Percentiles rank a stretch among this genome's conserved stretches.
Evolutionary conservation across 2,329 filamentous ascomycete genomes (phyloP).

Genomic region (Remersonia thermophila): DNA sequence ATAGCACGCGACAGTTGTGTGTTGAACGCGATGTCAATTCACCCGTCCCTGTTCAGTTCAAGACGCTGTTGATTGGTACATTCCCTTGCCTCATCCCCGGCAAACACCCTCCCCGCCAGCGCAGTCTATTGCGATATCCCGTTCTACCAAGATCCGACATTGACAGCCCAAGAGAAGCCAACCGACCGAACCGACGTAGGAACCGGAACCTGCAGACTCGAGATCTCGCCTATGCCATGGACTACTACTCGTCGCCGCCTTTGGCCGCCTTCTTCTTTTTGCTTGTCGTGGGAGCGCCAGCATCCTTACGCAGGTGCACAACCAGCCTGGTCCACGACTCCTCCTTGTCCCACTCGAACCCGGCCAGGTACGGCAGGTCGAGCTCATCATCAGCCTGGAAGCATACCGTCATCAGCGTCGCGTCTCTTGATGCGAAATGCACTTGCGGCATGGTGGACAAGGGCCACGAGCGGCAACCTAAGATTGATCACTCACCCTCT

Average conservation of each 20-base stretch:
- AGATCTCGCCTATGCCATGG: conserved; percentile 1
- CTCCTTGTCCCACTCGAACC: conserved; percentile 94
- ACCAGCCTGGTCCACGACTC: conserved; percentile 80
- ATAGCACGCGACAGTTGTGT: too few species aligned
- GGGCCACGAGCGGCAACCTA: not conserved
- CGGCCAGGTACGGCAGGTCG: conserved; percentile 72
- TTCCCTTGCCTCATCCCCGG: too few species aligned
- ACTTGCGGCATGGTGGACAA: too few species aligned
- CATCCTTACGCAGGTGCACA: conserved; percentile 69
- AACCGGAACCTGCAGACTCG: not conserved
- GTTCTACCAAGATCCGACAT: conserved; percentile 2
- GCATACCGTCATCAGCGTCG: not conserved
- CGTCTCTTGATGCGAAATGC: too few species aligned
- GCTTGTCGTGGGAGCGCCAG: conserved; percentile 32
- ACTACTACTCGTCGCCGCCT: not conserved
- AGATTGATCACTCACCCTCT: conserved; percentile 54
- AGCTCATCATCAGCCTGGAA: conserved; percentile 79
- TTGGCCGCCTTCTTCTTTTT: conserved; percentile 30
- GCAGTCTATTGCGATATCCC: conserved; percentile 7
- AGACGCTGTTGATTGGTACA: too few species aligned
- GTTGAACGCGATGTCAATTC: too few species aligned
- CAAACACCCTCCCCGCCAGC: conserved; percentile 2
- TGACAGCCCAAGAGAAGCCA: conserved; percentile 4
- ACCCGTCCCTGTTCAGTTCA: too few species aligned
- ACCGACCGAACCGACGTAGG: conserved; percentile 1